phyloP scores from a whole-genome alignment of 495 filamentous ascomycete species.

The Penicillium psychrofluorescens region DNA sequence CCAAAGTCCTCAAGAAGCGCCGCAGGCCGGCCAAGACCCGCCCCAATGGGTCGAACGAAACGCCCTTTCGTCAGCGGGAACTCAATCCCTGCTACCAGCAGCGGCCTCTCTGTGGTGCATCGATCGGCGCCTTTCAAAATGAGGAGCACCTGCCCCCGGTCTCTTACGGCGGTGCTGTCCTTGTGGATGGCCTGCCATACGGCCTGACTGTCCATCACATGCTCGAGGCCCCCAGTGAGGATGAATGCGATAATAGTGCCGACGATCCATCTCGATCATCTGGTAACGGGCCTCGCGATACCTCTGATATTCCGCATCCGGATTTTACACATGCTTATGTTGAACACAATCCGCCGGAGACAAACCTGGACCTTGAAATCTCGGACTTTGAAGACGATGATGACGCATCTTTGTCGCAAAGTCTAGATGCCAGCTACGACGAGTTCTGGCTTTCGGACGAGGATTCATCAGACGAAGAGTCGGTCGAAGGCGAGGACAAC shows the following conservation, averaged over 20 bases:
- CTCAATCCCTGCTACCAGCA: slow-evolving; percentile 55
- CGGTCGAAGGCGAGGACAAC: slow-evolving; percentile 30
- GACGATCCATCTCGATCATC: slow-evolving; percentile 27
- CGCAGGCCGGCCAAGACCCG: slow-evolving; percentile 33
- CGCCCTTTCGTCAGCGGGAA: slow-evolving; percentile 25
- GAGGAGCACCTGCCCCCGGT: slow-evolving; percentile 81
- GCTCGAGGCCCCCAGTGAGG: slow-evolving; percentile 72
- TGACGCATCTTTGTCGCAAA: slow-evolving; percentile 23
- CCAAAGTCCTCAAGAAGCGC: slow-evolving; percentile 45
- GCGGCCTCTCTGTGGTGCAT: slow-evolving; percentile 75
- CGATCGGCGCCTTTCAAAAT: slow-evolving; percentile 83
- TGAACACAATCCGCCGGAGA: slow-evolving; percentile 25
- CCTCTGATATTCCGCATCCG: slow-evolving; percentile 6
- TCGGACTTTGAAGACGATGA: slow-evolving; percentile 43
- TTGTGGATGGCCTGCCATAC: slow-evolving; percentile 75
- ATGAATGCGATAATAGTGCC: slow-evolving; percentile 35
- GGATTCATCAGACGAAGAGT: slow-evolving; percentile 42
- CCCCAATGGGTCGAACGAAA: slow-evolving; percentile 20
- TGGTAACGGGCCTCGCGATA: slow-evolving; percentile 23
- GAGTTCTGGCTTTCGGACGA: slow-evolving; percentile 37
- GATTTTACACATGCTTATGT: slow-evolving; percentile 25
- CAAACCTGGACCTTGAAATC: slow-evolving; percentile 38
- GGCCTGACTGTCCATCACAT: slow-evolving; percentile 96
- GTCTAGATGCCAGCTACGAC: slow-evolving; percentile 22
- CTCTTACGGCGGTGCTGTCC: slow-evolving; percentile 78